Evolutionary conservation across 768 basidiomycete species (phyloP).

Genomic region (Tulasnella sp.): DNA sequence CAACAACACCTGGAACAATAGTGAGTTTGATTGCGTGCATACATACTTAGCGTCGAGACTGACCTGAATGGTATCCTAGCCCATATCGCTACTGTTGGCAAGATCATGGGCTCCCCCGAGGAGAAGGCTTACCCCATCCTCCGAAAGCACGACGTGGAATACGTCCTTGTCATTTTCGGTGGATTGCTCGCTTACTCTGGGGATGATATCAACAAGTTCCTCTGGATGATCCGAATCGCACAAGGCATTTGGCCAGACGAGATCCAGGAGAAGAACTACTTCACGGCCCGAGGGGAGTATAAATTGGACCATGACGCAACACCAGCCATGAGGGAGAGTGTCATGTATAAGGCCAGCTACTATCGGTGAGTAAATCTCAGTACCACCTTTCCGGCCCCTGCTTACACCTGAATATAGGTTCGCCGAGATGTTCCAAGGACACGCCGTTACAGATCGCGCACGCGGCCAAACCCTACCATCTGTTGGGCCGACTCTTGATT

Average conservation of each 20-base stretch:
- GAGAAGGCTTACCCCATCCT: slow-evolving; percentile 96
- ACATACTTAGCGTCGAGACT: neutral
- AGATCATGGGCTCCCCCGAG: slow-evolving; percentile 91
- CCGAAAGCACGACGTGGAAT: slow-evolving; percentile 94
- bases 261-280: slow-evolving; percentile 91
- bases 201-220: slow-evolving; percentile 99
- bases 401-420: slow-evolving; percentile 44
- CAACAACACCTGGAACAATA: slow-evolving; percentile 99
- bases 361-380: slow-evolving; percentile 53
- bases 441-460: slow-evolving; percentile 73
- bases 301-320: slow-evolving; percentile 81
- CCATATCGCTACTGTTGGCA: slow-evolving; percentile 97
- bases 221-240: slow-evolving; percentile 95
- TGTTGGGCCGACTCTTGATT: slow-evolving; percentile 73
- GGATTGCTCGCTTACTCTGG: slow-evolving; percentile 95
- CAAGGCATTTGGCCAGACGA: slow-evolving; percentile 98
- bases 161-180: slow-evolving; percentile 95
- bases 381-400: neutral
- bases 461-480: slow-evolving; percentile 77
- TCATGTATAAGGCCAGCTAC: slow-evolving; percentile 99
- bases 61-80: slow-evolving; percentile 40
- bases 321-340: slow-evolving; percentile 80
- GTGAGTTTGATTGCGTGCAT: slow-evolving; percentile 41
- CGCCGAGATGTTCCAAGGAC: slow-evolving; percentile 70
- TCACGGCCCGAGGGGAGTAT: slow-evolving; percentile 89